Evolutionary conservation across 1,284 basidiomycete genomes (phyloP).

Genomic region (Malassezia pachydermatis): DNA sequence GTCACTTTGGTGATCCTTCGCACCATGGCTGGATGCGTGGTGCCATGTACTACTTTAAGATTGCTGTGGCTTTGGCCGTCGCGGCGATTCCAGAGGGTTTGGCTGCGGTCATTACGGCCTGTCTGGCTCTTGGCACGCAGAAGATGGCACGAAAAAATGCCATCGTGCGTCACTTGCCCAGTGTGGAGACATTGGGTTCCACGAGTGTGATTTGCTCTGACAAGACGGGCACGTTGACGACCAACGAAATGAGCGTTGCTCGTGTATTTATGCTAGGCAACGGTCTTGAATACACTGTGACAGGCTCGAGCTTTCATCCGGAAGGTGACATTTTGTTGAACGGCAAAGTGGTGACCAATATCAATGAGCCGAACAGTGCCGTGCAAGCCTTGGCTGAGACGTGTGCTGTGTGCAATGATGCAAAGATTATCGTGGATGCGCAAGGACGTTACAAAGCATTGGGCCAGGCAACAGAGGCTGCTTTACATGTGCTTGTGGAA

Average conservation of each 20-base stretch:
- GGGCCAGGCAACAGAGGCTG: constrained; percentile 76
- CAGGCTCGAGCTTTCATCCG: constrained; percentile 39
- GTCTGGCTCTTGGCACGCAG: constrained; percentile 45
- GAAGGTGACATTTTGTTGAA: constrained; percentile 23
- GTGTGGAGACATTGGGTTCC: constrained; percentile 45
- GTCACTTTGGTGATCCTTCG: constrained; percentile 44
- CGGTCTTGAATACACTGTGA: constrained; percentile 32
- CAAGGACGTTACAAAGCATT: constrained; percentile 70
- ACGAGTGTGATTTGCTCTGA: constrained; percentile 48
- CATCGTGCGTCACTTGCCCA: constrained; percentile 44
- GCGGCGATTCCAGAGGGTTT: constrained; percentile 47
- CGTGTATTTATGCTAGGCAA: constrained; percentile 19
- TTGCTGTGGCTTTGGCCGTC: constrained; percentile 47
- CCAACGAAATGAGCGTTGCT: constrained; percentile 47
- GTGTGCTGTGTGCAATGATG: constrained; percentile 45
- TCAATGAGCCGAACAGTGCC: constrained; percentile 34
- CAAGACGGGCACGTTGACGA: constrained; percentile 48
- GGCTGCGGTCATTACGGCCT: constrained; percentile 46
- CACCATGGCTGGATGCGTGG: constrained; percentile 44
- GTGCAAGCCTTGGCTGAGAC: constrained; percentile 41
- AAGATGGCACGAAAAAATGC: constrained; percentile 48
- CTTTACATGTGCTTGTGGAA: constrained; percentile 60
- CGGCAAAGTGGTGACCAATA: constrained; percentile 18
- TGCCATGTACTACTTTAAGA: constrained; percentile 48
- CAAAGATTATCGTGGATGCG: constrained; percentile 51